phyloP scores from a whole-genome alignment of 2,329 filamentous ascomycete species.

The Diaporthe aspalathi region DNA sequence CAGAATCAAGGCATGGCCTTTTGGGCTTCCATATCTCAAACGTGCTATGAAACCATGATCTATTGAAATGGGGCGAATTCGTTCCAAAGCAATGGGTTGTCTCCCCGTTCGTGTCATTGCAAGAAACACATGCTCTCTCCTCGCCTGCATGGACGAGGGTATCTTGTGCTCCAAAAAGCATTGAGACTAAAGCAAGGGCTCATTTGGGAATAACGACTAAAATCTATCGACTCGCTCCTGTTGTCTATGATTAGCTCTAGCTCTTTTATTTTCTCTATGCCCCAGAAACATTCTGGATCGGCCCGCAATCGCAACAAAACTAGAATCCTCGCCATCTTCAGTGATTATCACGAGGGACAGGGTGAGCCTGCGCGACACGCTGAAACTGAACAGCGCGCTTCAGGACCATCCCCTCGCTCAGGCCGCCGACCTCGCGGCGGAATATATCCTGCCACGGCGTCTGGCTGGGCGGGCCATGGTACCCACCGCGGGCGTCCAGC shows the following conservation, averaged over 20 bases:
- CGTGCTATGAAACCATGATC: neutral
- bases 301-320: conserved; percentile 41
- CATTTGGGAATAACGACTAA: neutral
- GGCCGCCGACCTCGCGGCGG: conserved; percentile 56
- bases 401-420: conserved; percentile 61
- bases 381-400: conserved; percentile 59
- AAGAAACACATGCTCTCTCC: neutral
- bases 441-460: conserved; percentile 65
- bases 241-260: conserved; percentile 19
- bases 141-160: neutral
- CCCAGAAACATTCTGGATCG: neutral
- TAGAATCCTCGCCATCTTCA: conserved; percentile 42
- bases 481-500: conserved; percentile 52
- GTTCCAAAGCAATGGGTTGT: no score
- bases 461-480: conserved; percentile 53
- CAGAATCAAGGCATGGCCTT: neutral
- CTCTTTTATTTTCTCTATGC: neutral
- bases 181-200: neutral
- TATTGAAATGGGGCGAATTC: neutral
- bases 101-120: no score
- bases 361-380: conserved; percentile 55
- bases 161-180: neutral
- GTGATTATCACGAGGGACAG: conserved; percentile 58
- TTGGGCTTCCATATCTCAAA: neutral
- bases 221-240: neutral